Conservation (phyloP, 805 yeast genomes). For the Candida awuae region DNA sequence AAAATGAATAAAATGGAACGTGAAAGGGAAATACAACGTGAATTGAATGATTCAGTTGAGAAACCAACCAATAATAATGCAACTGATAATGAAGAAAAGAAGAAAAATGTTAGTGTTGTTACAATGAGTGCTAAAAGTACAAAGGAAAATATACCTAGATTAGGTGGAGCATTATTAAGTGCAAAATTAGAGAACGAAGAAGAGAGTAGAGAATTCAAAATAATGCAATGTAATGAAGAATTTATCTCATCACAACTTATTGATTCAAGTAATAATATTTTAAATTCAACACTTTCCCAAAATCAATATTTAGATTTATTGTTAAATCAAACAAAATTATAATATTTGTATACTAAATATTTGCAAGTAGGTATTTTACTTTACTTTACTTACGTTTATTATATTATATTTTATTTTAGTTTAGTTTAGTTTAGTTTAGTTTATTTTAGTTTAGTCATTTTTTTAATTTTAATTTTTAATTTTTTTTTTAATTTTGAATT, state of each 20-base stretch:
- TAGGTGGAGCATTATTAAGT: slow-evolving; percentile 65
- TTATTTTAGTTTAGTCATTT: no score
- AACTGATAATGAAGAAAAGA: slow-evolving; percentile 45
- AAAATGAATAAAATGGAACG: slow-evolving; percentile 31
- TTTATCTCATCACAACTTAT: slow-evolving; percentile 6
- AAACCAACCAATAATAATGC: slow-evolving; percentile 50
- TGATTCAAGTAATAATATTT: slow-evolving; percentile 4
- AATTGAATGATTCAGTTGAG: slow-evolving; percentile 26
- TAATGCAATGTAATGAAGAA: slow-evolving; percentile 9
- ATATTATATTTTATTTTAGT: no score
- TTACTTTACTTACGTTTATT: no score
- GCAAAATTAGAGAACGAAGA: slow-evolving; percentile 60
- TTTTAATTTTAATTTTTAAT: no score
- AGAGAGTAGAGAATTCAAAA: slow-evolving; percentile 25
- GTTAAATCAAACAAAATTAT: slow-evolving; percentile 17
- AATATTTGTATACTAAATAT: background rate
- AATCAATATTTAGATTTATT: slow-evolving; percentile 29
- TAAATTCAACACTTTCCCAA: slow-evolving; percentile 22
- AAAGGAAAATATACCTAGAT: slow-evolving; percentile 49
- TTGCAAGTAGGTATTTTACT: no score
- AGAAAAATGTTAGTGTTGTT: slow-evolving; percentile 52
- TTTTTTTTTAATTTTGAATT: background rate
- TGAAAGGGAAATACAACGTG: slow-evolving; percentile 33
- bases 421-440: no score
- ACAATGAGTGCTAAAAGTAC: slow-evolving; percentile 69